A percentile compares a stretch with the other conserved stretches of the same genome.
Conservation (phyloP, 2,329 filamentous ascomycete genomes). For the Colletotrichum siamense region DNA sequence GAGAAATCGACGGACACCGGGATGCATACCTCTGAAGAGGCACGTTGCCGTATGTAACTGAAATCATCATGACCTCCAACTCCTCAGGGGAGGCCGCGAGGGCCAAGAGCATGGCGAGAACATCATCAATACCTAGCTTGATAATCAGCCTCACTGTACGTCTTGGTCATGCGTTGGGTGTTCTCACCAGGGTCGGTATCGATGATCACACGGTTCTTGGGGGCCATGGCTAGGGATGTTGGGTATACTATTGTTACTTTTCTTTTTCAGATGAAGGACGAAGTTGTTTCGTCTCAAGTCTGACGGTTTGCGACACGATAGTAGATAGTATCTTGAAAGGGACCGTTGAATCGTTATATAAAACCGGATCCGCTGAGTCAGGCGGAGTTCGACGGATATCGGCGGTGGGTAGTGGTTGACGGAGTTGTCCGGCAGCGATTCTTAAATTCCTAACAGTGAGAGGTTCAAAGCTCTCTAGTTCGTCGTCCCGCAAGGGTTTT, state of each 20-base stretch:
- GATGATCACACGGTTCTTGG: slow-evolving; percentile 83
- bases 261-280: not conserved
- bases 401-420: slow-evolving; percentile 2
- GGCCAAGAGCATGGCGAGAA: slow-evolving; percentile 86
- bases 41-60: slow-evolving; percentile 93
- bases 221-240: slow-evolving; percentile 56
- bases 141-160: not conserved
- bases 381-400: slow-evolving; percentile 9
- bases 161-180: not conserved
- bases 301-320: not conserved
- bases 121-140: slow-evolving; percentile 80
- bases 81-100: slow-evolving; percentile 83
- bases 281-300: not conserved
- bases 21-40: slow-evolving; percentile 74
- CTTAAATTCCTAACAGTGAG: not conserved
- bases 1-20: not conserved
- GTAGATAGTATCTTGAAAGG: not conserved
- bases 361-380: slow-evolving; percentile 2
- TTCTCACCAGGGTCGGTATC: slow-evolving; percentile 86
- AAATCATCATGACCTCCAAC: slow-evolving; percentile 83
- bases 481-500: not conserved
- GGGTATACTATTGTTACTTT: not conserved
- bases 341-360: not conserved
- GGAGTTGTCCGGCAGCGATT: slow-evolving; percentile 5
- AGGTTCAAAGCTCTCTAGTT: not conserved